These are phyloP conservation scores for Mycosarcoma mackinlayi DNA, from an alignment of 1,284 basidiomycete species.

Conservation along the genomic window DNA sequence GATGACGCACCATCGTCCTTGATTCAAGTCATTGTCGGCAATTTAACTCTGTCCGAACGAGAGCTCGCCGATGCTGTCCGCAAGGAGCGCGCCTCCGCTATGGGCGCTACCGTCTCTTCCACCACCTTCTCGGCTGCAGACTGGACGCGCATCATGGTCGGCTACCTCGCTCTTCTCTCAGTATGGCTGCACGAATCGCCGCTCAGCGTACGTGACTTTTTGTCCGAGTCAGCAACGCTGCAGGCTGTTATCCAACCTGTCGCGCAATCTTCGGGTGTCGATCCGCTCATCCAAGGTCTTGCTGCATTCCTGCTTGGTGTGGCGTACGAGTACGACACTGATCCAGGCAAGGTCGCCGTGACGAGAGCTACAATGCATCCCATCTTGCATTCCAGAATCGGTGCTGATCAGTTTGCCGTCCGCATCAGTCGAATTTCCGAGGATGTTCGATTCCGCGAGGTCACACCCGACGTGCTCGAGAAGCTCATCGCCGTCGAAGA, in stretches of 20 bases:
- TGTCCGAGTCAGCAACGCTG: conserved; percentile 86
- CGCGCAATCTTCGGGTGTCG: conserved; percentile 85
- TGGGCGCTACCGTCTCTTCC: conserved; percentile 32
- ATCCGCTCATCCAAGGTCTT: conserved; percentile 87
- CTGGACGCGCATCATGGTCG: conserved; percentile 89
- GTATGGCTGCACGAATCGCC: conserved; percentile 99
- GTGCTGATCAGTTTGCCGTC: conserved; percentile 88
- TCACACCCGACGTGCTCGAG: conserved; percentile 79
- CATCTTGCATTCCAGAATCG: conserved; percentile 81
- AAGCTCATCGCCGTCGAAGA: conserved; percentile 38
- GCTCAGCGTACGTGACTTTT: conserved; percentile 84
- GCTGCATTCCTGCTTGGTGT: conserved; percentile 91
- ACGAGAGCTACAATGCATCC: conserved; percentile 70
- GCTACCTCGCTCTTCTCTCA: conserved; percentile 82
- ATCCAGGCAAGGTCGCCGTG: conserved; percentile 49
- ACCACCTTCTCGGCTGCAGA: conserved; percentile 48
- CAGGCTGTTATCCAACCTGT: conserved; percentile 85
- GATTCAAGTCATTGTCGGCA: conserved; percentile 74
- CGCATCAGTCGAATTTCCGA: conserved; percentile 86
- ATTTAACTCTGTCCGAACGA: conserved; percentile 74
- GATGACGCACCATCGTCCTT: conserved; percentile 71
- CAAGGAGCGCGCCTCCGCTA: conserved; percentile 54
- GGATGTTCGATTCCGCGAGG: conserved; percentile 87
- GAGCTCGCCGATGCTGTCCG: conserved; percentile 70
- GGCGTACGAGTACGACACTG: conserved; percentile 75